These are phyloP conservation scores for Neurospora sp. DNA, from an alignment of 495 filamentous ascomycete genomes.

Conservation along the genomic window DNA sequence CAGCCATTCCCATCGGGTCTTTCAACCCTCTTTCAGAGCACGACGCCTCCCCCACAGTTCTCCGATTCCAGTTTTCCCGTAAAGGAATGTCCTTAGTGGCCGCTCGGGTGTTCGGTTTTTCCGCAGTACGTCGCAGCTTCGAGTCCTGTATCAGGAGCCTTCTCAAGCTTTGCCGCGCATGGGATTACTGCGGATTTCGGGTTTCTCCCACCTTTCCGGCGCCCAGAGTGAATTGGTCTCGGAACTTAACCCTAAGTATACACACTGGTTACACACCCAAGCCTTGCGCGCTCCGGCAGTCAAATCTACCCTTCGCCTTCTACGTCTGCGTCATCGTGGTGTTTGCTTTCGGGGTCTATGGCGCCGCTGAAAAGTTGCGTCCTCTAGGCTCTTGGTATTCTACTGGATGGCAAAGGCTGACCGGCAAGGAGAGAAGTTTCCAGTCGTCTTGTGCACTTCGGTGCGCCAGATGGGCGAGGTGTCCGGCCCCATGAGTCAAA, in stretches of 20 bases:
- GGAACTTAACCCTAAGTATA: conserved; percentile 75
- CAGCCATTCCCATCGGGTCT: conserved; percentile 16
- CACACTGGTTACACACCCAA: conserved; percentile 36
- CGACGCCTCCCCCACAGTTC: conserved; percentile 57
- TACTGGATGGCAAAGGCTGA: conserved; percentile 21
- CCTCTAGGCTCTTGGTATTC: conserved; percentile 4
- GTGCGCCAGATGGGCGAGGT: conserved; percentile 21
- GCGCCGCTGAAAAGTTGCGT: conserved; percentile 35
- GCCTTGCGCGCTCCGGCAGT: conserved; percentile 37
- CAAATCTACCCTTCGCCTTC: conserved; percentile 21
- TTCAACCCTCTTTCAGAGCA: conserved; percentile 38
- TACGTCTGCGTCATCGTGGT: conserved; percentile 19
- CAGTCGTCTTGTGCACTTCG: conserved; percentile 24
- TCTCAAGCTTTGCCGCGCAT: conserved; percentile 23
- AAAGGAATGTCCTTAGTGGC: conserved; percentile 46
- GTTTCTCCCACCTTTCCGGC: conserved; percentile 8
- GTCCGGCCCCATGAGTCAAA: conserved; percentile 48
- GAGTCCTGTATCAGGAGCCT: conserved; percentile 27
- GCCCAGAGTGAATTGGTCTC: conserved; percentile 44
- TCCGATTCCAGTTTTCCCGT: conserved; percentile 52
- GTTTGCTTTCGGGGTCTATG: background rate
- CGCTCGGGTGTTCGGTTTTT: conserved; percentile 21
- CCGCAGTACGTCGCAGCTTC: conserved; percentile 29
- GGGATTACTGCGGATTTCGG: conserved; percentile 16
- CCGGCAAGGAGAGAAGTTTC: conserved; percentile 27